phyloP scores from a whole-genome alignment of 805 yeast genomes.

The Saccharomycopsis sp. region DNA sequence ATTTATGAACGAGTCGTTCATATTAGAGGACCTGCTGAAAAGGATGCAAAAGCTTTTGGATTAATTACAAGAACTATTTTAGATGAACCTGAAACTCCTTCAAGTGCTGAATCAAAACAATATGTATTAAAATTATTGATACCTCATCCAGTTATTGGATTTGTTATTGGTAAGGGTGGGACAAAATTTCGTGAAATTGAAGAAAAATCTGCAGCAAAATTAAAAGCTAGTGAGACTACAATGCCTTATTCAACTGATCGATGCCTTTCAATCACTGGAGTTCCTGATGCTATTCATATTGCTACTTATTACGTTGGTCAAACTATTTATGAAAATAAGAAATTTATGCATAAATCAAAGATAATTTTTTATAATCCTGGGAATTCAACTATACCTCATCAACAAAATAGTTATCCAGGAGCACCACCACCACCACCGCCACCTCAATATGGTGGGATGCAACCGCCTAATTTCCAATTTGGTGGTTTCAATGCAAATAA shows the following conservation, averaged over 20 bases:
- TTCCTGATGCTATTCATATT: slow-evolving; percentile 81
- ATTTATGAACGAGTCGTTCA: slow-evolving; percentile 69
- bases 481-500: slow-evolving; percentile 4
- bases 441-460: background rate
- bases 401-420: background rate
- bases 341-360: slow-evolving; percentile 44
- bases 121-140: slow-evolving; percentile 55
- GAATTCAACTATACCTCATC: slow-evolving; percentile 22
- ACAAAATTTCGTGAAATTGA: slow-evolving; percentile 72
- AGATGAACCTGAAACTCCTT: slow-evolving; percentile 59
- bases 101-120: slow-evolving; percentile 46
- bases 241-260: slow-evolving; percentile 76
- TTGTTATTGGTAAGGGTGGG: slow-evolving; percentile 73
- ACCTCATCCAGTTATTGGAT: slow-evolving; percentile 77
- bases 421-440: too few species aligned
- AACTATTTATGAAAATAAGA: slow-evolving; percentile 56
- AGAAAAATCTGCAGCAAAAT: slow-evolving; percentile 69
- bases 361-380: slow-evolving; percentile 52
- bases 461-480: slow-evolving; percentile 15
- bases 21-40: slow-evolving; percentile 67
- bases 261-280: slow-evolving; percentile 62
- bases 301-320: slow-evolving; percentile 71
- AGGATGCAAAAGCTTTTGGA: slow-evolving; percentile 78
- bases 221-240: slow-evolving; percentile 65
- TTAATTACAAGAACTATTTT: slow-evolving; percentile 58